Evolutionary conservation across 306 rosid genomes (phyloP).

Genomic region (Vigna mungo): DNA sequence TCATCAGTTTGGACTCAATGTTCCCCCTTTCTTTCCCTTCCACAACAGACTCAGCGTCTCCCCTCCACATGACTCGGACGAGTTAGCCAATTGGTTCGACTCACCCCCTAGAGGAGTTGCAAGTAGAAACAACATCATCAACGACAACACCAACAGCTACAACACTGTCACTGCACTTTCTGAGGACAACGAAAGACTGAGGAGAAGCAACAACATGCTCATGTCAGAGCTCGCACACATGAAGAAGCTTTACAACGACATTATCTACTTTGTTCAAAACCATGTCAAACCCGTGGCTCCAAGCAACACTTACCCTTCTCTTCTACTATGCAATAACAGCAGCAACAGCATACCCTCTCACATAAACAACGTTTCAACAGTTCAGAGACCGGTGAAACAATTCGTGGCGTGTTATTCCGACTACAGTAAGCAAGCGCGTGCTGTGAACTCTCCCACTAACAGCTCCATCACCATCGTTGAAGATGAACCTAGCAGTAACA

Average conservation of each 20-base stretch:
- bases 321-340: conserved; percentile 48
- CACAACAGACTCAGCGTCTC: conserved; percentile 63
- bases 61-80: conserved; percentile 84
- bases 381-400: conserved; percentile 56
- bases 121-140: conserved; percentile 31
- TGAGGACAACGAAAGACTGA: conserved; percentile 82
- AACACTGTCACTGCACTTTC: conserved; percentile 68
- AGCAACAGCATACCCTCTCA: neutral
- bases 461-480: conserved; percentile 70
- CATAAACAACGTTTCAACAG: conserved; percentile 9
- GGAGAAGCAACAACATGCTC: conserved; percentile 81
- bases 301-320: conserved; percentile 65
- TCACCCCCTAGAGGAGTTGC: conserved; percentile 56
- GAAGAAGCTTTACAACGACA: conserved; percentile 84
- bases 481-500: conserved; percentile 43
- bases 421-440: conserved; percentile 48
- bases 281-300: conserved; percentile 88
- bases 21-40: conserved; percentile 66
- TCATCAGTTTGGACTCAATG: conserved; percentile 49
- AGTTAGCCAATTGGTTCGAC: conserved; percentile 75
- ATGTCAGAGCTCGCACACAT: conserved; percentile 83
- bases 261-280: conserved; percentile 86
- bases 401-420: conserved; percentile 49
- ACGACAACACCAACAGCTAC: conserved; percentile 1
- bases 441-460: conserved; percentile 57